These are phyloP conservation scores for Picea glauca DNA, from an alignment of 75 land plant species.

Conservation along the genomic window DNA sequence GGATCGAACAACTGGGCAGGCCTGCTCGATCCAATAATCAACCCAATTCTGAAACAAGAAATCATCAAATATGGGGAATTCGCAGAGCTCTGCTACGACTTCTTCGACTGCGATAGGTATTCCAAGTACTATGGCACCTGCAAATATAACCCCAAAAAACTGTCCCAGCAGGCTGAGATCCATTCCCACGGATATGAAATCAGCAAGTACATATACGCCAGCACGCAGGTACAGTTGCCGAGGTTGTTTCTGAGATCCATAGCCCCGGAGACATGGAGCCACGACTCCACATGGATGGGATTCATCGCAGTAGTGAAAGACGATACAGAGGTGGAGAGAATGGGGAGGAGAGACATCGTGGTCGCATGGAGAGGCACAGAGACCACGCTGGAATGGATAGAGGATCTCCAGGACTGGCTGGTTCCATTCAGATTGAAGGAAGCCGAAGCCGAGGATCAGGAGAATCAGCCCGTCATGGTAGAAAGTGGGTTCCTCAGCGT, in stretches of 20 bases:
- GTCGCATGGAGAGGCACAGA: slow-evolving; percentile 72
- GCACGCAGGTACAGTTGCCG: slow-evolving; percentile 40
- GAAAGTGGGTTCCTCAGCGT: slow-evolving; percentile 63
- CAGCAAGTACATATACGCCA: slow-evolving; percentile 76
- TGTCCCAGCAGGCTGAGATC: slow-evolving; percentile 40
- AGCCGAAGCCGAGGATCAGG: slow-evolving; percentile 22
- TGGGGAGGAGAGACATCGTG: slow-evolving; percentile 59
- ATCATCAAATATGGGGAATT: slow-evolving; percentile 77
- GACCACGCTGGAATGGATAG: slow-evolving; percentile 60
- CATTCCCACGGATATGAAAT: slow-evolving; percentile 49
- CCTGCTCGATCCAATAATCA: slow-evolving; percentile 54
- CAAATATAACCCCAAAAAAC: slow-evolving; percentile 35
- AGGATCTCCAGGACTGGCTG: slow-evolving; percentile 46
- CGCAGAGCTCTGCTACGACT: slow-evolving; percentile 59
- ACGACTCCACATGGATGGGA: slow-evolving; percentile 56
- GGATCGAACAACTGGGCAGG: slow-evolving; percentile 62
- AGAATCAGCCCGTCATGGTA: slow-evolving; percentile 28
- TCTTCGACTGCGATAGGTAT: slow-evolving; percentile 59
- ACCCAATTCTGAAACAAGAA: slow-evolving; percentile 50
- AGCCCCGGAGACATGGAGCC: slow-evolving; percentile 13
- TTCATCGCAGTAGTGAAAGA: slow-evolving; percentile 53
- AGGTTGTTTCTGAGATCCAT: slow-evolving; percentile 47
- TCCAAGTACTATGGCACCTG: slow-evolving; percentile 63
- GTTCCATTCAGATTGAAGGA: slow-evolving; percentile 37
- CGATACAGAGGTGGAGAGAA: slow-evolving; percentile 10